Evolutionary conservation across 176 grass and related monocot genomes (phyloP), one percentile per base, ranked within the genome.

Genomic region (Phragmites australis): DNA sequence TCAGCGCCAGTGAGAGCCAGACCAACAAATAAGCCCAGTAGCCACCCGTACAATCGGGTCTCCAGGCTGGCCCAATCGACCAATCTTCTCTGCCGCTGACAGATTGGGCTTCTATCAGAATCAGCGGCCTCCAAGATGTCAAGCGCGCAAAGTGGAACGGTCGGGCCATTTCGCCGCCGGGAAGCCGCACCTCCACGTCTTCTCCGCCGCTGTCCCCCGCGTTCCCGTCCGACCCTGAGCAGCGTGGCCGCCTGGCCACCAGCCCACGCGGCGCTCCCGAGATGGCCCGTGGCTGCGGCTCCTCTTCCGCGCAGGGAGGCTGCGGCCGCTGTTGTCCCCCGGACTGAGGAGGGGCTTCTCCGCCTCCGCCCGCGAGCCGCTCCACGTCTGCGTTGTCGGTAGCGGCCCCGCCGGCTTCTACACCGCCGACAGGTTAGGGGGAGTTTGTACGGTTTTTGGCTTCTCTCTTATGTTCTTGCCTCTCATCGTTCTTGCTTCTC

Each of bases 361-460:
- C n/a, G 22, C 88, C 32, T 58, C 72, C 12, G 67, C 16, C 9
- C 27, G 22, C 17, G 78, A 79, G 63, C 90, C 70, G 17, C 96
- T 98, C 70, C 90, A 75, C 76, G 88, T 94, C 53, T 98, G 96
- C 70, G 44, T 98, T 40, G 90, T 98, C 10, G 92, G 96, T 14
- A 93, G 92, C 17, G 96, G 92, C 8, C 96, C 92, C 14, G 96
- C 96, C 1, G 96, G 96, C 3, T 98, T 94, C 90, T 98, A 94
- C 92, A 98, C 90, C 5, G 96, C 92, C 8, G 90, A 93, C n/a
- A 93, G 92, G 90, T 92, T 98, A 50, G 2, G 30, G 37, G 4
- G 5, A 4, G 26, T 1, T 60, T 32, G 11, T 25, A 15, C 11
- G 11, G 9, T 11, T 78, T 8, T 67, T 82, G 8, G 7, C 17